Evolutionary conservation across 257 asterid genomes (phyloP).

Genomic region (Fraxinus pennsylvanica): DNA sequence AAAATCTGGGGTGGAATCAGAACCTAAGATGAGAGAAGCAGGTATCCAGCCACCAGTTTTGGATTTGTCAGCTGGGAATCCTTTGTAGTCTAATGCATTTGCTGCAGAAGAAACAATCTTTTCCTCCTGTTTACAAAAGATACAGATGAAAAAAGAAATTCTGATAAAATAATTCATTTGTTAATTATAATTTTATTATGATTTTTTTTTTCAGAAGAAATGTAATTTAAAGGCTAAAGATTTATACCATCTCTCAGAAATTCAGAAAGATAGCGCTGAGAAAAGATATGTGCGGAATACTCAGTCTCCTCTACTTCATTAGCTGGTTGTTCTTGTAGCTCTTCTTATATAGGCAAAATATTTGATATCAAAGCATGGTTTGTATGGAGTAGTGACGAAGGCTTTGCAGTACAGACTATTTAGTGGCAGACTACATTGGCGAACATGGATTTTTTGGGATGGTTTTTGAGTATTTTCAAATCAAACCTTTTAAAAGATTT

Average conservation of each 20-base stretch:
- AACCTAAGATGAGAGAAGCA: slow-evolving; percentile 45
- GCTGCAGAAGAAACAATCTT: slow-evolving; percentile 3
- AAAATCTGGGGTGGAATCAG: neutral
- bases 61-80: slow-evolving; percentile 36
- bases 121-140: slow-evolving; percentile 16
- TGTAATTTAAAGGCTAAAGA: neutral
- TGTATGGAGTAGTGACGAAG: neutral
- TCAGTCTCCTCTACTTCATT: neutral
- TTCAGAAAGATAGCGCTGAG: neutral
- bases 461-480: no score
- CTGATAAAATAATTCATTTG: neutral
- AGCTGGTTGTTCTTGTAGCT: neutral
- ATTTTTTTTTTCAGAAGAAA: neutral
- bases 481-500: no score
- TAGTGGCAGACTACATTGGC: neutral
- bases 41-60: slow-evolving; percentile 47
- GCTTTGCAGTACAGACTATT: neutral
- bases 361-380: neutral
- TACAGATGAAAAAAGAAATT: neutral
- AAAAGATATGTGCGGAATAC: neutral
- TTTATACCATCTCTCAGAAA: slow-evolving; percentile 4
- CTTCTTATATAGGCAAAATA: slow-evolving; percentile 1
- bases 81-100: slow-evolving; percentile 38
- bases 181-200: neutral
- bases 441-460: neutral